Conservation (phyloP, 768 basidiomycete species). For the Termitomyces sp. region DNA sequence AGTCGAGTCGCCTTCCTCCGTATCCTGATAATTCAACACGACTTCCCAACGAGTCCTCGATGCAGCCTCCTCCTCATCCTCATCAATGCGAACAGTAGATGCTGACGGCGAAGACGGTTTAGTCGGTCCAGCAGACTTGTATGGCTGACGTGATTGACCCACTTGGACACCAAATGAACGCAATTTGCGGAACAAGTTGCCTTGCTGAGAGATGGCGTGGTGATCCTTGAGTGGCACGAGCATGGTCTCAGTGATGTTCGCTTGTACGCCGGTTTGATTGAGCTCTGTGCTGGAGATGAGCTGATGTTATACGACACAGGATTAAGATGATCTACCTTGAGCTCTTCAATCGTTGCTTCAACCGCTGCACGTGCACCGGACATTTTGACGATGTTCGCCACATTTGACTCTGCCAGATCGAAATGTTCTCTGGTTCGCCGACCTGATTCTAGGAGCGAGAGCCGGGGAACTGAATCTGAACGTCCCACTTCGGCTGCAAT, state of each 20-base stretch:
- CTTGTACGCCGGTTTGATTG: constrained; percentile 49
- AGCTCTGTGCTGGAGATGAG: constrained; percentile 31
- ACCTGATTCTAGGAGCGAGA: constrained; percentile 82
- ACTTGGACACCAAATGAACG: constrained; percentile 80
- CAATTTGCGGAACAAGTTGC: constrained; percentile 80
- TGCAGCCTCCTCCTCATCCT: constrained; percentile 44
- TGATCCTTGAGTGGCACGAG: constrained; percentile 84
- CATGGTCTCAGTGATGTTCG: constrained; percentile 50
- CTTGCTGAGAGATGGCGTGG: constrained; percentile 82
- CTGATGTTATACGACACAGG: background rate
- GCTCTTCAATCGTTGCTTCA: constrained; percentile 70
- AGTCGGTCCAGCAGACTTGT: constrained; percentile 53
- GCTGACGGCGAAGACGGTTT: constrained; percentile 41
- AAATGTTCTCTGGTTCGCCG: constrained; percentile 74
- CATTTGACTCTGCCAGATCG: constrained; percentile 64
- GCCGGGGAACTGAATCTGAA: constrained; percentile 93
- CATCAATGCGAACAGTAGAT: constrained; percentile 81
- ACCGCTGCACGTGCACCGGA: constrained; percentile 75
- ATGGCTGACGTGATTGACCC: constrained; percentile 65
- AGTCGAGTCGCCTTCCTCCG: constrained; percentile 76
- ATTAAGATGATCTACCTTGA: constrained; percentile 53
- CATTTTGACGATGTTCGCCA: constrained; percentile 85
- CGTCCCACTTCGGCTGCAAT: constrained; percentile 72
- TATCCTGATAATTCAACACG: constrained; percentile 68
- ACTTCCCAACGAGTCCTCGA: constrained; percentile 70